Evolutionary conservation across 2,329 filamentous ascomycete species (phyloP), one percentile per base, ranked within the genome.

Genomic region (Ceratocystis destructans): DNA sequence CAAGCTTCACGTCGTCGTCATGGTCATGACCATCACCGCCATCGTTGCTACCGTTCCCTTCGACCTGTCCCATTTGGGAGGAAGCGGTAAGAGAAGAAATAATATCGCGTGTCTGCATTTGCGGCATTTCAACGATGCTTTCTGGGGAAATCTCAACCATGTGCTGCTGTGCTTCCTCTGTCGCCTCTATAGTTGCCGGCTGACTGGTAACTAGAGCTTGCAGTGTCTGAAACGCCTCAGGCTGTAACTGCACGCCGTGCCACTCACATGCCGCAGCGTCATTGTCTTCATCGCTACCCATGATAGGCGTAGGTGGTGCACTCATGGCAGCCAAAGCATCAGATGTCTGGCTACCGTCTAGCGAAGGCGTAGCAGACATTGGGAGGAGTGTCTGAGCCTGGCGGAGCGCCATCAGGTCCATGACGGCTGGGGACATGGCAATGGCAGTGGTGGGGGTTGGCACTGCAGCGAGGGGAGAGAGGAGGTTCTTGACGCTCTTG

Each of bases 291-390:
- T 79, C 77, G 66, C 79, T 77, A 17, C 80, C 83, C 70, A 89
- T 81, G 68, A 93, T 82, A 15, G 92, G 92, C 0, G 92, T 96
- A 10, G 89, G 85, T 4, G 93, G 91, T 62, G 90, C 90, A 72
- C 90, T 96, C 74, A 91, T 82, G 64, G 82, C 83, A 1, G 90
- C 89, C 75, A 95, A 82, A 73, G 96, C 91, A 73, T 96, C 92
- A 1, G 92, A 96, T 7, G 86, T 88, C 71, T 94, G 77, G 75
- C 90, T 96, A 25, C 91, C 92, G 76, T 96, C 92, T 2, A 96
- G 80, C 3, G 93, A 96, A 2, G 93, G 93, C 3, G 92, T 87
- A 5, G 89, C 87, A 66, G 90, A 92, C 37, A 85, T 82, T 45
- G 84, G 86, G 1, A 90, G 90, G 2, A 93, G 80, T 61, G 84